phyloP scores from a whole-genome alignment of 257 asterid genomes.

The Cruciata laevipes region DNA sequence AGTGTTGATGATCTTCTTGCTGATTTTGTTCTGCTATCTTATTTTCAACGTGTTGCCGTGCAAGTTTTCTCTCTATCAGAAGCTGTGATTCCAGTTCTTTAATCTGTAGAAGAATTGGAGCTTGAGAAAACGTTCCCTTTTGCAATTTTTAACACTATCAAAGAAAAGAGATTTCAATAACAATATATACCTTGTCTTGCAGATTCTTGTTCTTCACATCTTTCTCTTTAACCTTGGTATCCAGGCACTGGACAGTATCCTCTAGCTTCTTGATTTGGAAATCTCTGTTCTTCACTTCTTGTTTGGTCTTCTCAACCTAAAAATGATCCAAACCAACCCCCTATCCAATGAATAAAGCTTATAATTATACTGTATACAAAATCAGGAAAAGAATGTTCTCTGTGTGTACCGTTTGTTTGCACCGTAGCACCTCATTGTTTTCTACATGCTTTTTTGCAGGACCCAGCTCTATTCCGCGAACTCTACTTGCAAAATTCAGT shows the following conservation, averaged over 20 bases:
- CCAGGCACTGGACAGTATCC: conserved; percentile 77
- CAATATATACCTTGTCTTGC: conserved; percentile 74
- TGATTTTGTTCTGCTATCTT: conserved; percentile 59
- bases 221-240: conserved; percentile 68
- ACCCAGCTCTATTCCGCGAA: conserved; percentile 89
- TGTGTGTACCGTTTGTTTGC: conserved; percentile 72
- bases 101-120: conserved; percentile 39
- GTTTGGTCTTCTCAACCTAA: conserved; percentile 74
- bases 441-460: conserved; percentile 93
- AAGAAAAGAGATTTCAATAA: not conserved
- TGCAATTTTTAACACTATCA: not conserved
- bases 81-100: conserved; percentile 92
- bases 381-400: not conserved
- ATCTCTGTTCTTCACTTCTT: conserved; percentile 76
- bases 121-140: not conserved
- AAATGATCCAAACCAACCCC: conserved; percentile 8
- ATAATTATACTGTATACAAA: not conserved
- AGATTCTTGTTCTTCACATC: conserved; percentile 63
- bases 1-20: conserved; percentile 40
- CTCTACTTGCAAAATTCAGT: conserved; percentile 88
- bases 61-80: conserved; percentile 81
- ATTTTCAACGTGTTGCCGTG: conserved; percentile 73
- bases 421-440: conserved; percentile 64
- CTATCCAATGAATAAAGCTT: not conserved
- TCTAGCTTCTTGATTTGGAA: conserved; percentile 72